phyloP scores from a whole-genome alignment of 2,329 filamentous ascomycete species.

The Beauveria caledonica region DNA sequence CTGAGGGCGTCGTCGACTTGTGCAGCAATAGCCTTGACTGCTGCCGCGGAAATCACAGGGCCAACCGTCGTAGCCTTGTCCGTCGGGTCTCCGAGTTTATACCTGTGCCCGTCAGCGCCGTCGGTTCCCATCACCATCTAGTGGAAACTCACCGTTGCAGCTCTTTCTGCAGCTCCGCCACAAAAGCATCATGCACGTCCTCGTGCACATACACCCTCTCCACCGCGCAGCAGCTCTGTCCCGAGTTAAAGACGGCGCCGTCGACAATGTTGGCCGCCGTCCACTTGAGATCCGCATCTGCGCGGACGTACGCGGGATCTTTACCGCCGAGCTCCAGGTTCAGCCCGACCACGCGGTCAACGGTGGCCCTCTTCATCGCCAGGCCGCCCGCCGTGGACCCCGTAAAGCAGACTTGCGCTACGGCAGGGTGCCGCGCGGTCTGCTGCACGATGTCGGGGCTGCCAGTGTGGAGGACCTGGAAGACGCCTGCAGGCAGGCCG shows the following conservation, averaged over 20 bases:
- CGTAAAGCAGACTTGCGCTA: constrained; percentile 83
- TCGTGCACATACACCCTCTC: constrained; percentile 88
- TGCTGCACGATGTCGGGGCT: constrained; percentile 67
- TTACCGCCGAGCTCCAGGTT: constrained; percentile 91
- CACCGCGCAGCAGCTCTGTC: constrained; percentile 90
- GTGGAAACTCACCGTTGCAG: constrained; percentile 43
- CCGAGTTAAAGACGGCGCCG: constrained; percentile 90
- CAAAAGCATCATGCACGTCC: constrained; percentile 73
- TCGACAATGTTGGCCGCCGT: constrained; percentile 91
- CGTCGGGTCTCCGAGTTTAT: constrained; percentile 79
- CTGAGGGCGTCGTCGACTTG: constrained; percentile 76
- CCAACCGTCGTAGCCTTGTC: constrained; percentile 74
- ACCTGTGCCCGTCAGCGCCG: constrained; percentile 26
- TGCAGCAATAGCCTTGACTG: constrained; percentile 64
- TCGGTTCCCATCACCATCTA: background rate
- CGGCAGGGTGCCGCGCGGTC: constrained; percentile 65
- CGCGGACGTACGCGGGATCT: constrained; percentile 82
- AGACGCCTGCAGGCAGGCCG: constrained; percentile 72
- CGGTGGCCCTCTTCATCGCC: constrained; percentile 74
- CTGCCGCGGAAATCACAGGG: constrained; percentile 75
- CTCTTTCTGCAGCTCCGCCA: constrained; percentile 70
- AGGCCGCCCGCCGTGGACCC: constrained; percentile 84
- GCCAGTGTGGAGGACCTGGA: constrained; percentile 89
- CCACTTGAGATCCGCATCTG: constrained; percentile 82
- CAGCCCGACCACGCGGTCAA: constrained; percentile 75